Conservation (phyloP, 225 moss, liverwort and hornwort genomes). For the Neckera pumila region DNA sequence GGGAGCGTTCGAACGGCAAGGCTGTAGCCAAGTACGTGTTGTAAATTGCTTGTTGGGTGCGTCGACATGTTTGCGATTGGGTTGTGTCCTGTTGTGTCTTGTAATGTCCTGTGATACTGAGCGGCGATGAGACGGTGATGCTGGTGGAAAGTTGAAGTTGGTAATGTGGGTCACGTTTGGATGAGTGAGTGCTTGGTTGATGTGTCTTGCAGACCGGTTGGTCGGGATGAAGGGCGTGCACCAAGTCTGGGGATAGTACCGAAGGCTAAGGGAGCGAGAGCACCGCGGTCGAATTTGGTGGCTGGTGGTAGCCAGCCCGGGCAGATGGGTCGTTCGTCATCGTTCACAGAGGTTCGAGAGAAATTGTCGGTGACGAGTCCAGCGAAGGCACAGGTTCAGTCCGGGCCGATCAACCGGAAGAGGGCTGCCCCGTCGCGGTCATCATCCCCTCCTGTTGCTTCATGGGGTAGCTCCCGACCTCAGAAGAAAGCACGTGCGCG, state of each 20-base stretch:
- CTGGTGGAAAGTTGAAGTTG: background rate
- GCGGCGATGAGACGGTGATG: background rate
- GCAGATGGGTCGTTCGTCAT: slow-evolving; percentile 56
- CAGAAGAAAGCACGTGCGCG: slow-evolving; percentile 82
- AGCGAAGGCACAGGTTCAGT: slow-evolving; percentile 35
- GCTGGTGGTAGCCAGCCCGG: slow-evolving; percentile 40
- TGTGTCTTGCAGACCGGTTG: slow-evolving; percentile 38
- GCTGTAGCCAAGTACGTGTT: slow-evolving; percentile 59
- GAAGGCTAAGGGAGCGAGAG: slow-evolving; percentile 90
- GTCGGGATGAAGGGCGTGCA: slow-evolving; percentile 59
- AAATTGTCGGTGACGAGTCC: slow-evolving; percentile 37
- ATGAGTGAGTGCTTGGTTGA: background rate
- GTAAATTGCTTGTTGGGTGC: background rate
- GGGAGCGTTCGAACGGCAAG: slow-evolving; percentile 59
- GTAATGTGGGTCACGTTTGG: background rate
- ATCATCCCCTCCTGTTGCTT: slow-evolving; percentile 71
- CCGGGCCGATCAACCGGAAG: slow-evolving; percentile 64
- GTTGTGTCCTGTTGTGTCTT: background rate
- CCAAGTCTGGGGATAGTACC: slow-evolving; percentile 40
- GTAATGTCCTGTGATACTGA: background rate
- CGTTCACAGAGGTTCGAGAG: slow-evolving; percentile 73
- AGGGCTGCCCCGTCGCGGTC: slow-evolving; percentile 87
- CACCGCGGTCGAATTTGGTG: slow-evolving; percentile 73
- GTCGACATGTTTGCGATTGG: background rate
- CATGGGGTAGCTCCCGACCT: slow-evolving; percentile 93